phyloP scores from a whole-genome alignment of 78 protist genomes.

The Dictyostelium capitatum region DNA sequence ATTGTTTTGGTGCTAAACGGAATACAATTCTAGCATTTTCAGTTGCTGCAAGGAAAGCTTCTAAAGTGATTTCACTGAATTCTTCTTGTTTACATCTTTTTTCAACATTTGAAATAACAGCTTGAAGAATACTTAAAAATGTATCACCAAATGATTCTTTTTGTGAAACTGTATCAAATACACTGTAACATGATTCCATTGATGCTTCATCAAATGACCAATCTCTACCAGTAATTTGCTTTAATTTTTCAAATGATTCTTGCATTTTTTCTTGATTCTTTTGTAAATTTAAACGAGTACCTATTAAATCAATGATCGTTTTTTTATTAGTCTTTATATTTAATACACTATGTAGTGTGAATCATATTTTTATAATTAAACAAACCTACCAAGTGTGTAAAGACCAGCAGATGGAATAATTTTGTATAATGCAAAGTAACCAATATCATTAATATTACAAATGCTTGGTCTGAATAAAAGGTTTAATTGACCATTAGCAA shows the following conservation, averaged over 20 bases:
- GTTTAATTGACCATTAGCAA: conserved; percentile 7
- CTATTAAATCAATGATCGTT: too few relatives aligned
- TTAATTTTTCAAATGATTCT: conserved; percentile 17
- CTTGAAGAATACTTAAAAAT: neutral
- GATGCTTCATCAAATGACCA: conserved; percentile 62
- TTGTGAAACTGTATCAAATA: neutral
- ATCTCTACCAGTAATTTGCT: conserved; percentile 10
- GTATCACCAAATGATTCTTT: conserved; percentile 36
- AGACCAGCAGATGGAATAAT: conserved; percentile 74
- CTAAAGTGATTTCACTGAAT: conserved; percentile 7
- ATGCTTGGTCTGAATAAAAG: conserved; percentile 7
- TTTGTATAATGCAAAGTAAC: conserved; percentile 2
- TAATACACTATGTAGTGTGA: too few relatives aligned
- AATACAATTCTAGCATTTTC: conserved; percentile 7
- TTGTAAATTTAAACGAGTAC: conserved; percentile 18
- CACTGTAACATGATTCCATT: neutral
- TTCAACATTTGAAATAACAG: neutral
- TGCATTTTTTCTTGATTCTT: conserved; percentile 23
- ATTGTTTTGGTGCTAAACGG: conserved; percentile 17
- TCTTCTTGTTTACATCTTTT: conserved; percentile 36
- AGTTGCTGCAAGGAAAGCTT: conserved; percentile 51
- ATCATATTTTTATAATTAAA: too few relatives aligned
- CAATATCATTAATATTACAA: conserved; percentile 5
- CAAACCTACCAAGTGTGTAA: conserved; percentile 12
- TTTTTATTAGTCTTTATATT: too few relatives aligned